Evolutionary conservation across 768 basidiomycete species (phyloP), one percentile per base, ranked within the genome.

Genomic region (Zangia roseola): DNA sequence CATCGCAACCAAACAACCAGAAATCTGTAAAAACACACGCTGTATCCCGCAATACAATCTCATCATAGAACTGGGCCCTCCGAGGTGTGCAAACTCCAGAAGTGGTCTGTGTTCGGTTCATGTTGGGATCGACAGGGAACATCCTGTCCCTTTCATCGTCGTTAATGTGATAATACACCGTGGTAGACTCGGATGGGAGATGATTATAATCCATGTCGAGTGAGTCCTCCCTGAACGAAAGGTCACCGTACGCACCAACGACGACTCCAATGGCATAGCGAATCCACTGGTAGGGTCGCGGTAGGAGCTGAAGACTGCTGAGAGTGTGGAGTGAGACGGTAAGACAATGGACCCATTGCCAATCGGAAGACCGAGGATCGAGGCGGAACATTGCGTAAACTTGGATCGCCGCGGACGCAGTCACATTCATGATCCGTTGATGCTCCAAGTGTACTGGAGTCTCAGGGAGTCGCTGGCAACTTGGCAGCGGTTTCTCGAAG

Each of bases 251-350:
- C 1, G 41, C 24, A 3, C 46, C 46, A 30, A 49, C 28, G 16
- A 49, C 39, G 31, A 30, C 28, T 4, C 52, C 47, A 8, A 24
- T 53, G 16, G 43, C 47, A 23, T 49, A 53, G 1, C 39, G 43
- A 30, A 53, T 45, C 52, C 47, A 53, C 36, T 48, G 48, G 28
- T 40, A 40, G 20, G 38, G 52, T 6, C 10, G 40, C 28, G 1
- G 25, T 5, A 24, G 12, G 20, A 45, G 33, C 4, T 42, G 13
- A 19, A 46, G 37, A 2, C 9, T 4, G 10, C 36, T n/a, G 26
- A 53, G 26, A 6, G 17, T 24, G 6, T 39, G 6, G 21, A 35
- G 6, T 23, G 39, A 28, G 16, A 41, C 25, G 14, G 31, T 44
- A 14, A 48, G 52, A 34, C 20, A 48, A 25, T 44, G 38, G 33